Base-by-base conservation (phyloP, 2,329 filamentous ascomycete genomes). In the Thermomyces lanuginosus region DNA sequence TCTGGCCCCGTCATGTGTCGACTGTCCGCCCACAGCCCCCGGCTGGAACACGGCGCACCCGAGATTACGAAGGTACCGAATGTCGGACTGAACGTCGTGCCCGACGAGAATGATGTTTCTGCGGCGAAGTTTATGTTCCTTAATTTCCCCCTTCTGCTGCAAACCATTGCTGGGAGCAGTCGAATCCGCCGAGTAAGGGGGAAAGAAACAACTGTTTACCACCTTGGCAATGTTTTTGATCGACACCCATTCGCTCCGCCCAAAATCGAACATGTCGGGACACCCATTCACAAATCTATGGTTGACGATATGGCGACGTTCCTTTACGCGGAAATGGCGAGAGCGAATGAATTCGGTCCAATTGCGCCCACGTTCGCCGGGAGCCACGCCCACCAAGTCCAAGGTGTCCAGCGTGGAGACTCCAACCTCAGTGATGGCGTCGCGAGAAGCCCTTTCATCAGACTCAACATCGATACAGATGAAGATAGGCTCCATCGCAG, bases 401-500 rank as follows among this genome's bases (percentile, higher is more conserved):
- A 55, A 48, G 1, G 77, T 83, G 46, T 95, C 83, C 0, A 95
- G 60, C 2, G 75, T 73, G 1, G 81, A 75, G 21, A 98, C 61
- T 1, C 89, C 89, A 20, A 98, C 63, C 49, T 98, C 89, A 0
- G 84, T 92, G 32, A 95, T 65, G n/a, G n/a, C n/a, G 8, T 68
- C 58, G 17, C 63, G 57, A 8, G 71, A 66, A 22, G 68, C 60
- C 12, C 56, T 53, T 48, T 98, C 89, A 31, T 74, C 80, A 1
- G 76, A 72, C 50, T 98, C 89, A 16, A 89, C 59, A 41, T 98
- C 89, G 22, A 95, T 61, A 35, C 68, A 72, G 32, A 92, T 60
- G 39, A 93, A 76, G 5, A 91, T 62, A 1, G 70, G 63, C n/a
- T 63, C 57, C 7, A 50, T 42, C 15, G 72, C 66, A 27, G 63